phyloP scores from a whole-genome alignment of 2,329 filamentous ascomycete species.

The Beauveria sp. region DNA sequence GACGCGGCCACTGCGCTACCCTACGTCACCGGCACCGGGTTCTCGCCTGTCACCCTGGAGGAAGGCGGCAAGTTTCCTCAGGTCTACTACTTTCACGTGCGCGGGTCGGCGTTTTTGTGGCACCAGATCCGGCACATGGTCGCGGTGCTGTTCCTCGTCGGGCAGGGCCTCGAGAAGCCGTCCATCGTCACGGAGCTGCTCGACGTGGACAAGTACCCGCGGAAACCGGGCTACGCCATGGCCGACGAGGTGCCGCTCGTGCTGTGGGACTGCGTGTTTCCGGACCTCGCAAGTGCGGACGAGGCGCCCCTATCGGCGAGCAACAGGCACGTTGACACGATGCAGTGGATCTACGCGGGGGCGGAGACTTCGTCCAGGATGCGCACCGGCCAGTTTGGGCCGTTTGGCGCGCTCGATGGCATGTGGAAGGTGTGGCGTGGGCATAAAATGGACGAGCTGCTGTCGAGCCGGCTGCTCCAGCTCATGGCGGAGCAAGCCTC shows the following conservation, averaged over 20 bases:
- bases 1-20: constrained; percentile 45
- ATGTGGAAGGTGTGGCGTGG: constrained; percentile 80
- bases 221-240: constrained; percentile 83
- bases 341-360: constrained; percentile 75
- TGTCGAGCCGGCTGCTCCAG: constrained; percentile 68
- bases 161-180: constrained; percentile 76
- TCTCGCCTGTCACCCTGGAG: constrained; percentile 19
- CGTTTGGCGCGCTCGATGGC: constrained; percentile 60
- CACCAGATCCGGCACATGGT: constrained; percentile 96
- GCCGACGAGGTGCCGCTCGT: constrained; percentile 85
- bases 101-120: constrained; percentile 92
- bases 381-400: constrained; percentile 51
- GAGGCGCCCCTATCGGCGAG: constrained; percentile 16
- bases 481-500: constrained; percentile 38
- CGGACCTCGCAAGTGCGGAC: constrained; percentile 27
- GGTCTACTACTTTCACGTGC: constrained; percentile 80
- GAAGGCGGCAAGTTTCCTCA: constrained; percentile 39
- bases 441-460: constrained; percentile 81
- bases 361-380: constrained; percentile 42
- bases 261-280: constrained; percentile 93
- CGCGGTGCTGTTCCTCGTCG: constrained; percentile 84
- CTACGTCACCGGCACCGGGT: constrained; percentile 41
- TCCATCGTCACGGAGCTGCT: constrained; percentile 67
- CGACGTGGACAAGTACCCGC: constrained; percentile 61
- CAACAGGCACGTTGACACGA: constrained; percentile 39